Evolutionary conservation across 73 alveolate genomes (phyloP), one percentile per base, ranked within the genome.

Genomic region (Durusdinium trenchii): DNA sequence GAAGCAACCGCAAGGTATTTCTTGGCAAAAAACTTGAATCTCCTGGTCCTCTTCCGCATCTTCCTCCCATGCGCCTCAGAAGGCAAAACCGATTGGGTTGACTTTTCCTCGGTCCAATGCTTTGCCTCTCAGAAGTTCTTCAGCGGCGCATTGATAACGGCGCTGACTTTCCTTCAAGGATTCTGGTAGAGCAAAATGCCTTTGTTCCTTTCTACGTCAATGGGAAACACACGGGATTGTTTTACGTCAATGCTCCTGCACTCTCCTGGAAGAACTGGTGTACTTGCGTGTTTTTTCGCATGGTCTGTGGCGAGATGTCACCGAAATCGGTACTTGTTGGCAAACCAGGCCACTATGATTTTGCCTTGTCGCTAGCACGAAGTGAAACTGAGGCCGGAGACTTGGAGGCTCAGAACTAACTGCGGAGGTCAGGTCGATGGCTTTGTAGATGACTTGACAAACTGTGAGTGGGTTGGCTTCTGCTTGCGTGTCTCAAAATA

Each of bases 81-180:
- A n/a, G n/a, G n/a, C n/a, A n/a, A n/a, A n/a, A n/a, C n/a, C n/a
- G n/a, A n/a, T n/a, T n/a, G n/a, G n/a, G n/a, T n/a, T n/a, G n/a
- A n/a, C n/a, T n/a, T n/a, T n/a, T n/a, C n/a, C n/a, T n/a, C n/a
- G n/a, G n/a, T n/a, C 79, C 42, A 43, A 64, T 18, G 79, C 43
- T 18, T 64, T 18, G 71, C 91, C 91, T 47, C 46, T 81, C 71
- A 81, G 48, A 14, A 81, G 91, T 67, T 81, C 91, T 28, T 81
- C 91, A 2, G 91, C 91, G 35, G 71, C 91, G 35, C 50, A 48
- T 81, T 81, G 91, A 48, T 81, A 81, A 7, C 91, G 91, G 46
- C 71, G 91, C 35, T 50, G 71, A 14, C 91, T 81, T 67, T 81
- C 91, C 91, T 81, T 1, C 73, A 23, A 60, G 73, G 73, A 2